Evolutionary conservation across 2,329 filamentous ascomycete species (phyloP).

Genomic region (Clonostachys sp.): DNA sequence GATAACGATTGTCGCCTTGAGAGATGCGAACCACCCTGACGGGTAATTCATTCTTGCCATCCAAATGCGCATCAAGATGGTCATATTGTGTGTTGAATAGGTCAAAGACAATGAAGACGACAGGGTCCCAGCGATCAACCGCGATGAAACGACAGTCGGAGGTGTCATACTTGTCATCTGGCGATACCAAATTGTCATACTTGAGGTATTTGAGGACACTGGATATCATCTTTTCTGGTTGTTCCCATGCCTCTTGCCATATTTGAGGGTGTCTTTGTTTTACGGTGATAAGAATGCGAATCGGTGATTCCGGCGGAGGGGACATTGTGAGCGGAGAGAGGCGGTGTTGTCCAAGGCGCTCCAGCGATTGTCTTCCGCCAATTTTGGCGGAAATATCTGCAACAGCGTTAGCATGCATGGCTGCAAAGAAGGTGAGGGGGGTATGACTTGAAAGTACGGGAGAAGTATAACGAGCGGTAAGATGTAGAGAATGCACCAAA

Average conservation of each 20-base stretch:
- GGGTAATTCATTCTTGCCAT: slow-evolving; percentile 1
- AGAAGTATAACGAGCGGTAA: too few relatives aligned
- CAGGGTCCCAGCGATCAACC: slow-evolving; percentile 1
- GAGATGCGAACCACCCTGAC: neutral
- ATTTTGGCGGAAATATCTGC: too few relatives aligned
- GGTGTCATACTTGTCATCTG: slow-evolving; percentile 1
- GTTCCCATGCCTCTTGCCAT: slow-evolving; percentile 2
- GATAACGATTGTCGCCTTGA: neutral
- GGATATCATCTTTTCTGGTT: slow-evolving; percentile 1
- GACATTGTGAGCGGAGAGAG: too few relatives aligned
- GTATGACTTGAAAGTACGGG: too few relatives aligned
- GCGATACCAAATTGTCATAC: slow-evolving; percentile 1
- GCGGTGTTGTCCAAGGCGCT: too few relatives aligned
- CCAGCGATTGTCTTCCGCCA: too few relatives aligned
- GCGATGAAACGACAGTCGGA: slow-evolving; percentile 1
- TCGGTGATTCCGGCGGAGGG: neutral
- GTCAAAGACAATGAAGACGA: slow-evolving; percentile 2
- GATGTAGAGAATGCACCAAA: too few relatives aligned
- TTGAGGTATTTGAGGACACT: neutral
- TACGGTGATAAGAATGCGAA: slow-evolving; percentile 1
- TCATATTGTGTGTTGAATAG: slow-evolving; percentile 1
- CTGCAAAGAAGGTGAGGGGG: too few relatives aligned
- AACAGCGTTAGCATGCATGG: too few relatives aligned
- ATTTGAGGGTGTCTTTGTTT: neutral
- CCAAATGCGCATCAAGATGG: neutral